phyloP scores from a whole-genome alignment of 805 yeast species.

The Ogataea zsoltii region DNA sequence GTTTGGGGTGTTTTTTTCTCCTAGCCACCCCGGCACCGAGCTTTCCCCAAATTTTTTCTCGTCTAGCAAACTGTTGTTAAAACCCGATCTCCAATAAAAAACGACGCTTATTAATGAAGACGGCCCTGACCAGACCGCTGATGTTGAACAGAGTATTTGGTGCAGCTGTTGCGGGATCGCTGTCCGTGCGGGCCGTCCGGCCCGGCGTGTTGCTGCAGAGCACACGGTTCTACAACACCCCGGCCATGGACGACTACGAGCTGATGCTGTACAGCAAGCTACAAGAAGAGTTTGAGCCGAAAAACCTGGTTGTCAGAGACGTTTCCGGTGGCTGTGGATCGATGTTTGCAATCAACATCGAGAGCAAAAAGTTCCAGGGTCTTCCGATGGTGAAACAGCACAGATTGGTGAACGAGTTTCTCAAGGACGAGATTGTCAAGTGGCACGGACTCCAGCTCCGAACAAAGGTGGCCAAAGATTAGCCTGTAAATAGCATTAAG shows the following conservation, averaged over 20 bases:
- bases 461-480: conserved; percentile 54
- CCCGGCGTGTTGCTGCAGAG: background rate
- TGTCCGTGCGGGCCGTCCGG: background rate
- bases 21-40: background rate
- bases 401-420: conserved; percentile 75
- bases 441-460: conserved; percentile 95
- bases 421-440: conserved; percentile 80
- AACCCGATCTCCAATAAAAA: conserved; percentile 3
- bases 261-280: conserved; percentile 59
- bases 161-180: background rate
- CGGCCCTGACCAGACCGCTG: too few relatives aligned
- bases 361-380: conserved; percentile 74
- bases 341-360: conserved; percentile 87
- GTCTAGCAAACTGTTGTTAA: too few relatives aligned
- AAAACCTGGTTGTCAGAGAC: conserved; percentile 66
- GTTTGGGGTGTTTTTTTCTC: too few relatives aligned
- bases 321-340: conserved; percentile 97
- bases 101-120: conserved; percentile 1
- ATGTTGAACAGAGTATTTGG: background rate
- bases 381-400: conserved; percentile 88
- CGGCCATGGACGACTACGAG: conserved; percentile 59
- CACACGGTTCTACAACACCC: conserved; percentile 2
- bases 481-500: conserved; percentile 1
- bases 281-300: conserved; percentile 58
- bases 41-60: too few relatives aligned